phyloP scores from a whole-genome alignment of 768 basidiomycete genomes.

The Clavaria fumosa region DNA sequence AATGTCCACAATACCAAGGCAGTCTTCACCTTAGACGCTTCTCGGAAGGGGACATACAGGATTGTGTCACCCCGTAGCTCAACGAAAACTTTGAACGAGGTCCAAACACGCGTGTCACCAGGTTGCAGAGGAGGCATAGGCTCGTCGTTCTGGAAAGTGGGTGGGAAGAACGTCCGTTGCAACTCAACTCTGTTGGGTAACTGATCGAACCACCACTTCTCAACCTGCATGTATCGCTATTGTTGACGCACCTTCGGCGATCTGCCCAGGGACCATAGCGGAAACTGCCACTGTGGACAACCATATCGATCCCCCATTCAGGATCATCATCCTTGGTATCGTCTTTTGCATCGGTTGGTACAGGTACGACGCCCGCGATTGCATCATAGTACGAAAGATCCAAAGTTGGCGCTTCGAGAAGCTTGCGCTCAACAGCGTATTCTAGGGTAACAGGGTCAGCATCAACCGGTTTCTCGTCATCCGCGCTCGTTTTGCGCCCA shows the following conservation, averaged over 20 bases:
- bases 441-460: slow-evolving; percentile 46
- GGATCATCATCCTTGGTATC: slow-evolving; percentile 65
- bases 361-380: slow-evolving; percentile 62
- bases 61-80: slow-evolving; percentile 67
- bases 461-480: slow-evolving; percentile 41
- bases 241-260: slow-evolving; percentile 63
- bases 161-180: slow-evolving; percentile 74
- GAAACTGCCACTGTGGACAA: slow-evolving; percentile 58
- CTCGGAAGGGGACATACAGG: slow-evolving; percentile 79
- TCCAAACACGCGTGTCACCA: slow-evolving; percentile 75
- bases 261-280: slow-evolving; percentile 97
- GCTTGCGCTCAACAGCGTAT: slow-evolving; percentile 76
- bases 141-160: slow-evolving; percentile 49
- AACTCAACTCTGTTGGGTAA: slow-evolving; percentile 48
- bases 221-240: too few relatives aligned
- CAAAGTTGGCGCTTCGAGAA: slow-evolving; percentile 61
- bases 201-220: too few relatives aligned
- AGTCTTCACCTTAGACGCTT: slow-evolving; percentile 61
- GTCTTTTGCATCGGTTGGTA: slow-evolving; percentile 16
- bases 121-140: slow-evolving; percentile 44
- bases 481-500: slow-evolving; percentile 21
- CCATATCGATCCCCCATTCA: slow-evolving; percentile 86
- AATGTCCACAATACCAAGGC: background rate
- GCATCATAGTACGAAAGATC: slow-evolving; percentile 84
- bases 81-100: slow-evolving; percentile 63